Conservation (phyloP, 2,329 filamentous ascomycete species). For the Fusarium sp. region DNA sequence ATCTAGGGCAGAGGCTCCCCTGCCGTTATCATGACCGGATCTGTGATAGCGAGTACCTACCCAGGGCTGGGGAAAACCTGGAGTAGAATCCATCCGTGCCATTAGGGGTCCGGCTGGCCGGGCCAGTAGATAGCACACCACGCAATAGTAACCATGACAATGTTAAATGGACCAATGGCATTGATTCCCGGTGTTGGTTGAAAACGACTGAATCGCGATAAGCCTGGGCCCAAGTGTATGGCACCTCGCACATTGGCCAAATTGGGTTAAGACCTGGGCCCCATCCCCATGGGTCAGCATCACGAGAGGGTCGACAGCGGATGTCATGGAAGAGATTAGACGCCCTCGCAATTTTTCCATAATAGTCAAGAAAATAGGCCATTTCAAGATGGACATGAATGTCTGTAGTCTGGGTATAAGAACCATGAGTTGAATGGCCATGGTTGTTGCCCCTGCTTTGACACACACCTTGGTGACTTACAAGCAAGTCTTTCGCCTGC, state of each 20-base stretch:
- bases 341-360: neutral
- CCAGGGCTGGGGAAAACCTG: neutral
- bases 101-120: neutral
- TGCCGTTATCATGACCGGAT: neutral
- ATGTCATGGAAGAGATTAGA: neutral
- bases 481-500: neutral
- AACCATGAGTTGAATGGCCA: neutral
- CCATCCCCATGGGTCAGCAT: neutral
- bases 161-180: neutral
- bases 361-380: neutral
- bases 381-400: neutral
- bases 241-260: neutral
- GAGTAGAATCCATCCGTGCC: neutral
- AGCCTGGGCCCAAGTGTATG: neutral
- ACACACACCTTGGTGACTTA: neutral
- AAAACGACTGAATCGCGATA: neutral
- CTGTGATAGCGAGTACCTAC: neutral
- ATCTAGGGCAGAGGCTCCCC: too few species aligned
- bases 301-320: neutral
- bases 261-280: neutral
- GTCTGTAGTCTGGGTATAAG: neutral
- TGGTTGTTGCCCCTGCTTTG: neutral
- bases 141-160: neutral
- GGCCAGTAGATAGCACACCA: neutral
- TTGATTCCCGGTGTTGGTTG: neutral